These are phyloP conservation scores for Erodium texanum DNA, from an alignment of 441 rosid genomes.

Conservation along the genomic window DNA sequence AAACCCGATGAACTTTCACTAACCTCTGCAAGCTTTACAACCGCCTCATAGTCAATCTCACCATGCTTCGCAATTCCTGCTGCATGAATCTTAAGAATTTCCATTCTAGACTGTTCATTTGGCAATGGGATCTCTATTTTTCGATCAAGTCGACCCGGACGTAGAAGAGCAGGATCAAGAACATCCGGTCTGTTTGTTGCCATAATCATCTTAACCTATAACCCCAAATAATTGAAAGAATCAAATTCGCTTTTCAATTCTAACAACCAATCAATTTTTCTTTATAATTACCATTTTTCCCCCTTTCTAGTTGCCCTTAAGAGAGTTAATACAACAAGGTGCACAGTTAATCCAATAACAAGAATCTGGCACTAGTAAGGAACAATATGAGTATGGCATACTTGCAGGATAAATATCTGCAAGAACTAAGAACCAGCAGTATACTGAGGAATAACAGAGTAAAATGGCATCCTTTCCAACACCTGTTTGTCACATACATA, in stretches of 20 bases:
- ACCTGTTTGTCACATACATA: no score
- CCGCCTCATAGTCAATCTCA: constrained; percentile 91
- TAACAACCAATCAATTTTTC: not conserved
- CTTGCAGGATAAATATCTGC: no score
- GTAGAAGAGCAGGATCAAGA: constrained; percentile 79
- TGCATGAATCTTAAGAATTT: constrained; percentile 93
- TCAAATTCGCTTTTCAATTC: not conserved
- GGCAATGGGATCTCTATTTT: constrained; percentile 89
- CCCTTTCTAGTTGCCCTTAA: no score
- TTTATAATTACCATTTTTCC: not conserved
- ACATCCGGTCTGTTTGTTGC: constrained; percentile 90
- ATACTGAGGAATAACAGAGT: no score
- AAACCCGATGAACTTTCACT: constrained; percentile 14
- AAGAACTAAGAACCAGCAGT: no score
- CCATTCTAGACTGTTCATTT: constrained; percentile 94
- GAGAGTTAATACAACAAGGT: no score
- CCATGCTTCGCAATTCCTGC: constrained; percentile 94
- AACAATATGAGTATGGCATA: no score
- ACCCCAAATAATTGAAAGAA: not conserved
- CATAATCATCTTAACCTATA: constrained; percentile 83
- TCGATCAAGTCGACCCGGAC: constrained; percentile 74
- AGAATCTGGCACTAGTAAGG: no score
- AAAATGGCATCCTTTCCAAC: no score
- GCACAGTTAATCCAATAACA: no score
- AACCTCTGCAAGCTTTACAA: constrained; percentile 94